Evolutionary conservation across 352 stramenopile species (phyloP).

Genomic region (Blastocystis sp.): DNA sequence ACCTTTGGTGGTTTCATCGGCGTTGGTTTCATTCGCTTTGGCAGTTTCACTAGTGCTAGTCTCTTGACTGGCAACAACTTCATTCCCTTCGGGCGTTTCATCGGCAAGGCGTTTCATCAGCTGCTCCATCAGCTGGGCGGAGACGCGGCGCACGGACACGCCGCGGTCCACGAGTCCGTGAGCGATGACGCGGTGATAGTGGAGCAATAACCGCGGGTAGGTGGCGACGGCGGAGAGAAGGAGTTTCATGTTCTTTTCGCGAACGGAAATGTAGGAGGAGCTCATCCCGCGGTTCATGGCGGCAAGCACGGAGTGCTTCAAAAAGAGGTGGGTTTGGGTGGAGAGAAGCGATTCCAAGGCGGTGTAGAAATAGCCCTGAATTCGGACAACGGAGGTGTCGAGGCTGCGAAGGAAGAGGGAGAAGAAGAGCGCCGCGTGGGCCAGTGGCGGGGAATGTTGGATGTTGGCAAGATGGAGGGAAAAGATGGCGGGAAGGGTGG

Average conservation of each 20-base stretch:
- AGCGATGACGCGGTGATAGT: neutral
- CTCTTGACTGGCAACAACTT: too few relatives aligned
- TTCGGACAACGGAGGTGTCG: slow-evolving; percentile 14
- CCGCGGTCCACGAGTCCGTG: neutral
- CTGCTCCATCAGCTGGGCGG: neutral
- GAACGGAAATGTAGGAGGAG: slow-evolving; percentile 46
- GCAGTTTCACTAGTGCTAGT: too few relatives aligned
- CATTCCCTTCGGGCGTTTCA: neutral
- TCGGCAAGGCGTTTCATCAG: neutral
- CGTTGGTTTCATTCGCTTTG: too few relatives aligned
- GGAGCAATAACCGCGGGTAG: neutral
- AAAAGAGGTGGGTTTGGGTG: slow-evolving; percentile 15
- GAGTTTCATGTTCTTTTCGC: slow-evolving; percentile 46
- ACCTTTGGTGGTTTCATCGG: too few relatives aligned
- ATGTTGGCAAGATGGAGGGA: neutral
- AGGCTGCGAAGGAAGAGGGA: slow-evolving; percentile 11
- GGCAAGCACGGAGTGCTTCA: neutral
- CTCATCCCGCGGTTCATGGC: slow-evolving; percentile 38
- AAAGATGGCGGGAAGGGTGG: neutral
- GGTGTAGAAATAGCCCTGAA: slow-evolving; percentile 19
- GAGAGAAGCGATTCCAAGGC: slow-evolving; percentile 10
- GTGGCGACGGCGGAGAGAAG: neutral
- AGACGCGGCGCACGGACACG: neutral
- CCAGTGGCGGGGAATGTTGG: neutral
- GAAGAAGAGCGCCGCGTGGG: slow-evolving; percentile 19